phyloP scores from a whole-genome alignment of 495 filamentous ascomycete genomes.

The Neurospora discreta region DNA sequence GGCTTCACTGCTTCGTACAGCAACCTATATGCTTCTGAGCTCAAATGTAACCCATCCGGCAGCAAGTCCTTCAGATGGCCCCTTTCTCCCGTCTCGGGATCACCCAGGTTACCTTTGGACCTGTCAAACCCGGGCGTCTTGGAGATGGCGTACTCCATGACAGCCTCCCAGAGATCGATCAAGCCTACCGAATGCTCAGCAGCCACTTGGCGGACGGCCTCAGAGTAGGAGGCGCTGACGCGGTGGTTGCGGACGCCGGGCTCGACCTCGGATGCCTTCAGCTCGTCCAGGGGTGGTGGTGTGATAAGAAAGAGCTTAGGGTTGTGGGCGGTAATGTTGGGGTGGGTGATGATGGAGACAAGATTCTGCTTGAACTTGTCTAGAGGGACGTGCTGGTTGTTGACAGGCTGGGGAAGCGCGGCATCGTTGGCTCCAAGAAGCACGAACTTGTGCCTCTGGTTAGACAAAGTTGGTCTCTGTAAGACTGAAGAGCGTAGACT shows the following conservation, averaged over 20 bases:
- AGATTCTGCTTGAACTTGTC: conserved; percentile 63
- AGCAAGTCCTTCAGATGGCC: conserved; percentile 37
- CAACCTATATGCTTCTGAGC: conserved; percentile 36
- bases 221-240: conserved; percentile 58
- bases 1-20: conserved; percentile 35
- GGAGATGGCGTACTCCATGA: conserved; percentile 48
- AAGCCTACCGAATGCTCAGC: conserved; percentile 49
- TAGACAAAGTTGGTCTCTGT: not conserved
- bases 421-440: conserved; percentile 89
- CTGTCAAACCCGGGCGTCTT: conserved; percentile 30
- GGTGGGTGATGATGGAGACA: conserved; percentile 55
- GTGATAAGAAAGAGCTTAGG: conserved; percentile 66
- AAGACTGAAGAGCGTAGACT: conserved; percentile 3
- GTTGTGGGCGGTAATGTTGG: conserved; percentile 53
- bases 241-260: conserved; percentile 44
- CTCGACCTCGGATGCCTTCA: conserved; percentile 47
- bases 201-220: conserved; percentile 55
- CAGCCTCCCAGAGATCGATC: conserved; percentile 61
- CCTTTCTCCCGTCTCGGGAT: conserved; percentile 29
- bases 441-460: conserved; percentile 37
- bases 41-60: conserved; percentile 44
- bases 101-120: conserved; percentile 27
- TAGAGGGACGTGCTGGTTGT: conserved; percentile 62
- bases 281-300: conserved; percentile 73
- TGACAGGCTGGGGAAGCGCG: conserved; percentile 42